Conservation (phyloP, 768 basidiomycete genomes). For the Kwoniella botswanensis region DNA sequence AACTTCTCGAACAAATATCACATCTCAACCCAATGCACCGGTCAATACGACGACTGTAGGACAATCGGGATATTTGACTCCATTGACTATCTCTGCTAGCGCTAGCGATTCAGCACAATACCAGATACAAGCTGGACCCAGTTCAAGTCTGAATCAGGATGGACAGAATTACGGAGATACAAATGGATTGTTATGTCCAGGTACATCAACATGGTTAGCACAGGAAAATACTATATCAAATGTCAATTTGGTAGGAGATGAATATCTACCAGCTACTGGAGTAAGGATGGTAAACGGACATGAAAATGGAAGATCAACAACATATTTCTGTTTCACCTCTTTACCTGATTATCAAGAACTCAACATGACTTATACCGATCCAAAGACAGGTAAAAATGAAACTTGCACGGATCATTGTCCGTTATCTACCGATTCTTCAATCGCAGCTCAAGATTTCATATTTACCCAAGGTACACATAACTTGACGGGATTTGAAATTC, state of each 20-base stretch:
- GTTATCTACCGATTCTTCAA: conserved; percentile 72
- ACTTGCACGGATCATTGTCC: conserved; percentile 83
- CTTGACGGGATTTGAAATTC: conserved; percentile 88
- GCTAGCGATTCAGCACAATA: conserved; percentile 67
- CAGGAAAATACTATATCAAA: conserved; percentile 71
- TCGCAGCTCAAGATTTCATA: conserved; percentile 92
- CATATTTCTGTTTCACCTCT: conserved; percentile 80
- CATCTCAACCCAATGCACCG: conserved; percentile 79
- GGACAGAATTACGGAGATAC: conserved; percentile 47
- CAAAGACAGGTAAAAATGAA: conserved; percentile 71
- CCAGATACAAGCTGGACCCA: conserved; percentile 62
- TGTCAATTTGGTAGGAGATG: conserved; percentile 77
- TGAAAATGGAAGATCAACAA: conserved; percentile 76
- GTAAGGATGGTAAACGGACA: conserved; percentile 92
- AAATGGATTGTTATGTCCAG: conserved; percentile 73
- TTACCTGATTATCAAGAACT: conserved; percentile 87
- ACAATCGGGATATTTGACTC: conserved; percentile 85
- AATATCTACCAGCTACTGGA: conserved; percentile 75
- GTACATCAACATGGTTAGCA: conserved; percentile 84
- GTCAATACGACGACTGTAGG: conserved; percentile 69
- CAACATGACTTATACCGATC: conserved; percentile 77
- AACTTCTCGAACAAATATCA: conserved; percentile 64
- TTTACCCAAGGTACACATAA: conserved; percentile 64
- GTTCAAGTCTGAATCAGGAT: conserved; percentile 47
- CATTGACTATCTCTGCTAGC: conserved; percentile 69